phyloP scores from a whole-genome alignment of 2,329 filamentous ascomycete genomes.

The Lachnellula subtilissima region DNA sequence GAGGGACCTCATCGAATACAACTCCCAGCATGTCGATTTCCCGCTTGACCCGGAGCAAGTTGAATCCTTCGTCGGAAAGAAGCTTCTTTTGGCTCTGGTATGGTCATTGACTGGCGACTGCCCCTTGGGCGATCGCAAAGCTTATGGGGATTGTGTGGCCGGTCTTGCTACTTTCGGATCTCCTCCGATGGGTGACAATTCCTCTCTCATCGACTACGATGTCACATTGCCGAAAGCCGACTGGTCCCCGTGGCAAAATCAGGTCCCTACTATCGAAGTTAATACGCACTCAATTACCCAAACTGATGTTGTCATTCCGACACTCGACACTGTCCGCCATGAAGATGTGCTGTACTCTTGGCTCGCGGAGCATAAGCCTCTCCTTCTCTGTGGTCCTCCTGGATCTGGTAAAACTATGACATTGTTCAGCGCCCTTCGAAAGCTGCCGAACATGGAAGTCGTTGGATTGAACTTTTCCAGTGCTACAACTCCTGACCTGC shows the following conservation, averaged over 20 bases:
- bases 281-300: constrained; percentile 98
- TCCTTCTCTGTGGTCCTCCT: constrained; percentile 92
- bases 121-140: constrained; percentile 78
- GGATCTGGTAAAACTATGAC: constrained; percentile 99
- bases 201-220: constrained; percentile 93
- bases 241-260: constrained; percentile 90
- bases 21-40: constrained; percentile 89
- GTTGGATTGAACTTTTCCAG: constrained; percentile 99
- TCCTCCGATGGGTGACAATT: constrained; percentile 69
- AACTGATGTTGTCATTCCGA: constrained; percentile 97
- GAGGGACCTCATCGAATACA: constrained; percentile 91
- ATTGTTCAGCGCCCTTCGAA: constrained; percentile 92
- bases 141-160: constrained; percentile 80
- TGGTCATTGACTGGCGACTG: constrained; percentile 98
- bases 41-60: constrained; percentile 85
- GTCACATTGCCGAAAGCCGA: constrained; percentile 80
- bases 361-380: constrained; percentile 96
- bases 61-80: constrained; percentile 87
- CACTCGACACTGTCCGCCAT: constrained; percentile 92
- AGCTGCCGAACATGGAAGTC: constrained; percentile 97
- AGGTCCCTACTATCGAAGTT: constrained; percentile 91
- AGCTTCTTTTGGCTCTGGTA: constrained; percentile 83
- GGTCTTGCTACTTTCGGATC: constrained; percentile 81
- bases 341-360: constrained; percentile 99
- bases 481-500: constrained; percentile 91